A percentile compares a stretch with the other conserved stretches of the same genome.
phyloP scores from a whole-genome alignment of 352 stramenopile genomes.

The Pythium coloratum region DNA sequence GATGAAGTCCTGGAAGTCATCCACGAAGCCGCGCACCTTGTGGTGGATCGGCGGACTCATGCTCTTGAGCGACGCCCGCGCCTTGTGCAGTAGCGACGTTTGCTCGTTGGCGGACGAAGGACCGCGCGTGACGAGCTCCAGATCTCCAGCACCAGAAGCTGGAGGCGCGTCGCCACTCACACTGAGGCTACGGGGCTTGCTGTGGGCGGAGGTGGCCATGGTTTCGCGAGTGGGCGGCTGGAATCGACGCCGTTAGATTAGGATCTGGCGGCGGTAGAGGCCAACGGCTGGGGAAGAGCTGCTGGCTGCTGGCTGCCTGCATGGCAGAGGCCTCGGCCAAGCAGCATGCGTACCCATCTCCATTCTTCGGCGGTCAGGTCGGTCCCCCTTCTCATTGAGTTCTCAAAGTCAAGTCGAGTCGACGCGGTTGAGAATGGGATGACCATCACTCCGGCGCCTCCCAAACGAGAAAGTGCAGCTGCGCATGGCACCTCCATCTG shows the following conservation, averaged over 20 bases:
- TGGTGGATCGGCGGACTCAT: conserved; percentile 31
- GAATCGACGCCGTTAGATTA: neutral
- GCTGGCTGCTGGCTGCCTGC: neutral
- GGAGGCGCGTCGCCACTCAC: conserved; percentile 1
- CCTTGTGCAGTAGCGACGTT: conserved; percentile 22
- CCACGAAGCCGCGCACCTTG: conserved; percentile 34
- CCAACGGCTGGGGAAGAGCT: neutral
- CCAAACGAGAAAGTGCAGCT: neutral
- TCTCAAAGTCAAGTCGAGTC: no score
- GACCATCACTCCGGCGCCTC: neutral
- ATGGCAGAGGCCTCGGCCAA: neutral
- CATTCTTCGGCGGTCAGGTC: conserved; percentile 6
- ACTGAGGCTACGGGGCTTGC: conserved; percentile 9
- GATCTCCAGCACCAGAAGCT: neutral
- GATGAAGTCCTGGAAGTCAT: conserved; percentile 75
- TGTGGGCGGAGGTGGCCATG: neutral
- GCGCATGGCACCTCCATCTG: neutral
- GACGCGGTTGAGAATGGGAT: neutral
- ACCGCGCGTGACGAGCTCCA: conserved; percentile 3
- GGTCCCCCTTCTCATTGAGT: neutral
- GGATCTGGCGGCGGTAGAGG: neutral
- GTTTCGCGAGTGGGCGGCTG: neutral
- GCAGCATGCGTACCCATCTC: conserved; percentile 17
- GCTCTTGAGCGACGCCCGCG: conserved; percentile 16
- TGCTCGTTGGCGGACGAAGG: conserved; percentile 6